Percentiles rank a stretch among this genome's conserved stretches.
phyloP scores from a whole-genome alignment of 805 yeast species.

The Wickerhamiella shivajii region DNA sequence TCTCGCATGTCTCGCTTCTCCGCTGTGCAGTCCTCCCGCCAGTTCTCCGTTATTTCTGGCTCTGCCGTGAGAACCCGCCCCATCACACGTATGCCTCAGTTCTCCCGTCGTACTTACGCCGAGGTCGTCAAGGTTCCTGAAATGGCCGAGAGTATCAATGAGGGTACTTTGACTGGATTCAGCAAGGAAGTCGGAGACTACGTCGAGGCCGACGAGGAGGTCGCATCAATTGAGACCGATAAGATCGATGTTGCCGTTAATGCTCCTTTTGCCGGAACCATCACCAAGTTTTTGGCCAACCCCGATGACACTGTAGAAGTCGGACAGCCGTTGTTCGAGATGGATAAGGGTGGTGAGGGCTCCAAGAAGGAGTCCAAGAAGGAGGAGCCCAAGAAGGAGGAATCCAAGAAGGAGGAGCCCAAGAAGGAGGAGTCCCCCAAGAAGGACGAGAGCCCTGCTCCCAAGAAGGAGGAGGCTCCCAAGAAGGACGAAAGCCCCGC shows the following conservation, averaged over 20 bases:
- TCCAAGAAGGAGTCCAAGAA: conserved; percentile 23
- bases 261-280: conserved; percentile 82
- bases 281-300: conserved; percentile 64
- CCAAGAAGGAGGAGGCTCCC: conserved; percentile 20
- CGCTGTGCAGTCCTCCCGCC: too few species aligned
- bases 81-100: too few species aligned
- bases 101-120: conserved; percentile 19
- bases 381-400: conserved; percentile 18
- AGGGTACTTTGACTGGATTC: conserved; percentile 70
- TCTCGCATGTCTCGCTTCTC: too few species aligned
- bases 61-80: too few species aligned
- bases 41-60: conserved; percentile 6
- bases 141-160: conserved; percentile 97
- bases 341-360: conserved; percentile 61
- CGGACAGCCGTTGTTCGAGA: conserved; percentile 80
- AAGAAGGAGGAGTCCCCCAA: conserved; percentile 18
- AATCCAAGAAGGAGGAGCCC: conserved; percentile 23
- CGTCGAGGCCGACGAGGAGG: conserved; percentile 71
- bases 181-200: conserved; percentile 66
- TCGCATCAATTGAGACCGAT: conserved; percentile 96
- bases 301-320: conserved; percentile 92
- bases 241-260: conserved; percentile 96
- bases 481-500: conserved; percentile 23
- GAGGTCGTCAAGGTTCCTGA: conserved; percentile 75
- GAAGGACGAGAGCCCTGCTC: conserved; percentile 16